Evolutionary conservation across 495 filamentous ascomycete species (phyloP).

Genomic region (Xylaria venustula): DNA sequence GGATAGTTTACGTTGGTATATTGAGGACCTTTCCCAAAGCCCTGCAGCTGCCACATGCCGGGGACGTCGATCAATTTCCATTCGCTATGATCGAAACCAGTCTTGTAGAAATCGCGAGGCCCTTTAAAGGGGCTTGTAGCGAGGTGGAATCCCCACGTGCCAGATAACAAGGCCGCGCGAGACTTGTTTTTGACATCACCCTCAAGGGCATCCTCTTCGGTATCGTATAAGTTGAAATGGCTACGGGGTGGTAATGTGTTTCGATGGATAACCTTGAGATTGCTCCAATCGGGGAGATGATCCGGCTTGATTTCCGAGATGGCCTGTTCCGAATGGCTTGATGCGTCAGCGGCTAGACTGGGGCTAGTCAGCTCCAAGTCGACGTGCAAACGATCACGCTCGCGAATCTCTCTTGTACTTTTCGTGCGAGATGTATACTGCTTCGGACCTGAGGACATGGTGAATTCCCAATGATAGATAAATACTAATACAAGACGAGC

Average conservation of each 20-base stretch:
- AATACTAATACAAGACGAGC: no score
- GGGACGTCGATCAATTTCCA: constrained; percentile 64
- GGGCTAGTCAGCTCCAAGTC: constrained; percentile 19
- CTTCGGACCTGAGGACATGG: constrained; percentile 15
- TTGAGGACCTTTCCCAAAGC: constrained; percentile 59
- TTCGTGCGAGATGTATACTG: not conserved
- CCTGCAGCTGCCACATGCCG: constrained; percentile 70
- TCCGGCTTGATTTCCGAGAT: constrained; percentile 20
- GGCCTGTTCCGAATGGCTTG: not conserved
- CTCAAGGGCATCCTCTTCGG: constrained; percentile 28
- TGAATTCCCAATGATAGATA: not conserved
- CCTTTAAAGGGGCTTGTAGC: constrained; percentile 48
- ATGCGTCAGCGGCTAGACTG: not conserved
- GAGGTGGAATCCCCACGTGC: constrained; percentile 58
- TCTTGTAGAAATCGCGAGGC: constrained; percentile 39
- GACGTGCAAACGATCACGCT: constrained; percentile 18
- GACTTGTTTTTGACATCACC: constrained; percentile 28
- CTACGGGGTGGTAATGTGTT: constrained; percentile 63
- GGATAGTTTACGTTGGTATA: constrained; percentile 67
- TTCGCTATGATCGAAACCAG: constrained; percentile 27
- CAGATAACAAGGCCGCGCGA: constrained; percentile 50
- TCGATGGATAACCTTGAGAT: constrained; percentile 59
- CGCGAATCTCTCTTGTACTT: not conserved
- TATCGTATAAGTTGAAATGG: constrained; percentile 54
- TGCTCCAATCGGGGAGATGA: constrained; percentile 57